Percentiles rank a stretch among this genome's conserved stretches.
These are phyloP conservation scores for Magnaporthales sp. DNA, from an alignment of 2,329 filamentous ascomycete genomes.

Conservation along the genomic window DNA sequence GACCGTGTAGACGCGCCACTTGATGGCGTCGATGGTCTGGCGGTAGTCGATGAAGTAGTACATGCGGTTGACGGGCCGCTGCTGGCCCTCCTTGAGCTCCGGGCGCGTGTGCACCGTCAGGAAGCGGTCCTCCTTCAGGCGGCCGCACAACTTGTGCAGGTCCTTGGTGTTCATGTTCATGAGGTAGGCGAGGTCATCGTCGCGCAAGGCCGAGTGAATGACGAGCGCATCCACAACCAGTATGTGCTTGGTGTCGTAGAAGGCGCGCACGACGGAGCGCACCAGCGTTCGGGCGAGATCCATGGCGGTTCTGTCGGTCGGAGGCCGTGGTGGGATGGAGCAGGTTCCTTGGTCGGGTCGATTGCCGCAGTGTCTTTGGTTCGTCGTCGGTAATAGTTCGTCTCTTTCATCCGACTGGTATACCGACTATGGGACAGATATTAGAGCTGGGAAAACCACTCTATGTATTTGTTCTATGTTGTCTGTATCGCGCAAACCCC, in stretches of 20 bases:
- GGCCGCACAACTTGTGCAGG: slow-evolving; percentile 80
- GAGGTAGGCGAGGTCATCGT: slow-evolving; percentile 79
- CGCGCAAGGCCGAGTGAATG: slow-evolving; percentile 71
- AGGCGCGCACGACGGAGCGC: slow-evolving; percentile 76
- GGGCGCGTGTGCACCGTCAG: slow-evolving; percentile 69
- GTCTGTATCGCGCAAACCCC: not conserved
- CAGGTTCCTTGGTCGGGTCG: not conserved
- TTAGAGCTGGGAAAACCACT: not conserved
- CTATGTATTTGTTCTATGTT: not conserved
- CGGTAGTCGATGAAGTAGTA: slow-evolving; percentile 98
- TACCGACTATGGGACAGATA: no score
- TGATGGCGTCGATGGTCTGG: slow-evolving; percentile 89
- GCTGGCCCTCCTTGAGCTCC: slow-evolving; percentile 72
- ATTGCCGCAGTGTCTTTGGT: not conserved
- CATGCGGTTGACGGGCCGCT: slow-evolving; percentile 73
- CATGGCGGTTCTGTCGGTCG: slow-evolving; percentile 25
- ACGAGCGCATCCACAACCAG: slow-evolving; percentile 81
- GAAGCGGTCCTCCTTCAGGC: slow-evolving; percentile 78
- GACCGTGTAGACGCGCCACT: slow-evolving; percentile 83
- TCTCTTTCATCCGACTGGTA: not conserved
- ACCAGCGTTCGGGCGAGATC: slow-evolving; percentile 66
- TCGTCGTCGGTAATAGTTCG: not conserved
- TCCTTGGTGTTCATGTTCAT: slow-evolving; percentile 89
- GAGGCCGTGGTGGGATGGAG: not conserved
- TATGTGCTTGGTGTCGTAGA: slow-evolving; percentile 79